Conservation (phyloP, 2,329 filamentous ascomycete species). For the Amauroascus niger region DNA sequence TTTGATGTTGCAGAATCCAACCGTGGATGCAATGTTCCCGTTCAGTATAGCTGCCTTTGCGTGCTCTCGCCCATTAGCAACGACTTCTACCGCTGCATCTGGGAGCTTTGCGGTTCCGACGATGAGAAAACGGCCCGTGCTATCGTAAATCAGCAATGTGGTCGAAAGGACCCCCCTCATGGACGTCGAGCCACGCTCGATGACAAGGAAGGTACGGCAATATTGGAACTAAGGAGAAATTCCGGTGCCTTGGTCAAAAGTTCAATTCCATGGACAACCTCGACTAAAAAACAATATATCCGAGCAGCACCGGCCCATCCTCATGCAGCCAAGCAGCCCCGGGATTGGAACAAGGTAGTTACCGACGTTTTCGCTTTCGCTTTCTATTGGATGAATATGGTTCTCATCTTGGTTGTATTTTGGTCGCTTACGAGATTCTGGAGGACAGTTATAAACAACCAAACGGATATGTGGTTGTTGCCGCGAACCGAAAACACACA, state of each 20-base stretch:
- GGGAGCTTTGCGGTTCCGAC: background rate
- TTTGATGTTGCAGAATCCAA: slow-evolving; percentile 6
- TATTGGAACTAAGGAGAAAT: background rate
- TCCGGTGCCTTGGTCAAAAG: background rate
- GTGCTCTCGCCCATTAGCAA: slow-evolving; percentile 5
- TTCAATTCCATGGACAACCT: background rate
- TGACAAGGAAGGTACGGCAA: slow-evolving; percentile 3
- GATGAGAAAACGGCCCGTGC: background rate
- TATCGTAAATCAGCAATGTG: slow-evolving; percentile 6
- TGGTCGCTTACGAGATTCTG: background rate
- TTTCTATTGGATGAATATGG: background rate
- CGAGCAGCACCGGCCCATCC: background rate
- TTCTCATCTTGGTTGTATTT: background rate
- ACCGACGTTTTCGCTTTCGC: background rate
- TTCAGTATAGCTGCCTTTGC: slow-evolving; percentile 9
- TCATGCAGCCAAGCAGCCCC: background rate
- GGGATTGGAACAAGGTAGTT: background rate
- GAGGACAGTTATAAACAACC: background rate
- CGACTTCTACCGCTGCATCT: slow-evolving; percentile 7
- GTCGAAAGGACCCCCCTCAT: background rate
- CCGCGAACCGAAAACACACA: background rate
- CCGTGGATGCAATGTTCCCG: slow-evolving; percentile 9
- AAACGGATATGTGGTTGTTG: background rate
- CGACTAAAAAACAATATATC: background rate
- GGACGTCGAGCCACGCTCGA: background rate